Base-by-base conservation (phyloP, 495 filamentous ascomycete genomes). In the Trichoderma virens region DNA sequence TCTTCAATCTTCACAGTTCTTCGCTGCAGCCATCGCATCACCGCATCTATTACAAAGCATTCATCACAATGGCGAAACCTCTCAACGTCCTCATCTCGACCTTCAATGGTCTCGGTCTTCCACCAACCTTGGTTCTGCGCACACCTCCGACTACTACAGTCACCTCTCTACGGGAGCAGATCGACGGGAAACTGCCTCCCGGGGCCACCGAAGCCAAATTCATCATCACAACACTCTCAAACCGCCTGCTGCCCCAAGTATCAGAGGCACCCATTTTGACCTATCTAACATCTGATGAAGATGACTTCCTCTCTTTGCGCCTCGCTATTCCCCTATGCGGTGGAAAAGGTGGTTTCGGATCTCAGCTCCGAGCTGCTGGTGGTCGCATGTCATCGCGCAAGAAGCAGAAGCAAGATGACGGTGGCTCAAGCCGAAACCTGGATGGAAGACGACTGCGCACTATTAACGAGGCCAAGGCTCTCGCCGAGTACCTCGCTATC, bases 301-400 rank as follows among this genome's bases (percentile, higher is more conserved):
- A 85, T 79, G 80, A 79, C 65, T 85, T 97, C 67, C 82, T 98
- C 62, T 85, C 91, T 2, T 83, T 98, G 11, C 91, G 91, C 56
- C 83, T 98, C 30, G 85, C 86, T 18, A 78, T 86, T 7, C 79
- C 89, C 11, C 77, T 97, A 43, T 87, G 85, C 69, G 94, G 94
- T 71, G 94, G 94, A 69, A 98, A 98, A 72, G 94, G 94, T 73
- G 94, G 94, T 64, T 98, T 98, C 75, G 94, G 94, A 67, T 96
- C 92, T 6, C 95, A 98, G 74, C 87, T 98, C 31, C 91, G 94
- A 72, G 94, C 94, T 5, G 94, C 94, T 16, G 94, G 94, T 71
- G 94, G 94, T 18, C 94, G 94, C 77, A 98, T 98, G 94, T 94
- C 91, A 0, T 90, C 86, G 6, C 92, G 91, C 74, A 90, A 91